phyloP scores from a whole-genome alignment of 257 asterid genomes.

The Apocynum venetum region DNA sequence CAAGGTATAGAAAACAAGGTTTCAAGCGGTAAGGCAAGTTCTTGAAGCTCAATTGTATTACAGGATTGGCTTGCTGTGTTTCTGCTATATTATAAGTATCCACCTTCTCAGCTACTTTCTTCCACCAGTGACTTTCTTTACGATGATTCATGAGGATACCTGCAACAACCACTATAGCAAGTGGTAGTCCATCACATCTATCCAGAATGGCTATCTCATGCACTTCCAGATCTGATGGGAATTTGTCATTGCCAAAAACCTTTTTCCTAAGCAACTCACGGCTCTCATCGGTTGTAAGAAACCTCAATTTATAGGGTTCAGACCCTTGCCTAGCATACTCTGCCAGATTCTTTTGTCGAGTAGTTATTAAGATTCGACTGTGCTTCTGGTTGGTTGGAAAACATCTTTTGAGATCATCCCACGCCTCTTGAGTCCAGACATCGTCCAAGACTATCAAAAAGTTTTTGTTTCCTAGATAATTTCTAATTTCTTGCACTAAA shows the following conservation, averaged over 20 bases:
- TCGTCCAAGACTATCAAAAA: slow-evolving; percentile 59
- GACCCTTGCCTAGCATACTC: slow-evolving; percentile 4
- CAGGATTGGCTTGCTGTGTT: not conserved
- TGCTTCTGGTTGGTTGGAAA: slow-evolving; percentile 17
- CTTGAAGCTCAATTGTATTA: slow-evolving; percentile 18
- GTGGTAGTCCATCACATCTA: slow-evolving; percentile 38
- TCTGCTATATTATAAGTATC: not conserved
- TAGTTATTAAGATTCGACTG: slow-evolving; percentile 38
- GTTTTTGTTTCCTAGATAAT: slow-evolving; percentile 30
- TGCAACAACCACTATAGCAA: slow-evolving; percentile 45
- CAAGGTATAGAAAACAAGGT: slow-evolving; percentile 26
- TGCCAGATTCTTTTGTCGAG: slow-evolving; percentile 29
- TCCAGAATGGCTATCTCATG: slow-evolving; percentile 18
- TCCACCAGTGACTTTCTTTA: slow-evolving; percentile 12
- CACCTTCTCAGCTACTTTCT: slow-evolving; percentile 21
- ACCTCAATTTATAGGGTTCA: slow-evolving; percentile 27
- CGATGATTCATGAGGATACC: slow-evolving; percentile 30
- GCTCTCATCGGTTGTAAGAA: slow-evolving; percentile 22
- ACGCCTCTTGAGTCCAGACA: slow-evolving; percentile 46
- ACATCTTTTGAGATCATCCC: slow-evolving; percentile 30
- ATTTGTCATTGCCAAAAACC: slow-evolving; percentile 22
- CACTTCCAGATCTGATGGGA: slow-evolving; percentile 19
- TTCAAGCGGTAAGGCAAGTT: slow-evolving; percentile 15
- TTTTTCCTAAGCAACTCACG: slow-evolving; percentile 32
- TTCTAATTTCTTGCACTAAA: slow-evolving; percentile 32